Base-by-base conservation (phyloP, 805 yeast genomes). In the Monosporozyma aerobia region DNA sequence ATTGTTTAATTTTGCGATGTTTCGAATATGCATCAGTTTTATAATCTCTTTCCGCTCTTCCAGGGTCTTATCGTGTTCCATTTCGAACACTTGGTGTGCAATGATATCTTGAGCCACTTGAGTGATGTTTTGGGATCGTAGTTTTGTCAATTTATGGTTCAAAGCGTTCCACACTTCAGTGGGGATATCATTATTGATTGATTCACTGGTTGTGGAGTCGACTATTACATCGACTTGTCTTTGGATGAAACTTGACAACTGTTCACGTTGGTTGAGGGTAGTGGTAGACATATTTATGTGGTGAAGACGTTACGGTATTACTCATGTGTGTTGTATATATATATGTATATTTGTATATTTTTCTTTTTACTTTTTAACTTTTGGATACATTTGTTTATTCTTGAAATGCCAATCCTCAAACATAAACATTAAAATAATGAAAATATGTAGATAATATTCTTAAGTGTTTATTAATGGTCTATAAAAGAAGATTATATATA, bases 91-190 rank as follows among this genome's bases (percentile, higher is more conserved):
- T 41, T 52, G 53, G 6, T 30, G 40, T 2, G 57, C 50, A 8
- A 65, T 23, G 7, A 55, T 46, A 53, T 64, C 68, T 32, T 50
- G 55, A 25, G 59, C 44, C 9, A 50, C 47, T 29, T 50, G 45
- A 4, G 39, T 51, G 1, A 51, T 43, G 19, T 43, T 49, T 1
- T 49, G 30, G 35, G 47, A 46, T 13, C 53, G 51, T 6, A 44
- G 46, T 32, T 50, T 37, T 14, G 37, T 49, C 0, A 52, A 29
- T 41, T 56, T 51, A 16, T 46, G 46, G 22, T 52, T 54, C 11
- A 59, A 23, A 14, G 50, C n/a, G 11, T 47, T 46, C 29, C 48
- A 32, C 8, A 58, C 29, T 3, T 50, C 54, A 5, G 44, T 3
- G 1, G 63, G 63, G 14, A 61, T 41, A 30, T 54, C 52, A 16